phyloP scores from a whole-genome alignment of 768 basidiomycete species.

The Boletus pseudopeckii region DNA sequence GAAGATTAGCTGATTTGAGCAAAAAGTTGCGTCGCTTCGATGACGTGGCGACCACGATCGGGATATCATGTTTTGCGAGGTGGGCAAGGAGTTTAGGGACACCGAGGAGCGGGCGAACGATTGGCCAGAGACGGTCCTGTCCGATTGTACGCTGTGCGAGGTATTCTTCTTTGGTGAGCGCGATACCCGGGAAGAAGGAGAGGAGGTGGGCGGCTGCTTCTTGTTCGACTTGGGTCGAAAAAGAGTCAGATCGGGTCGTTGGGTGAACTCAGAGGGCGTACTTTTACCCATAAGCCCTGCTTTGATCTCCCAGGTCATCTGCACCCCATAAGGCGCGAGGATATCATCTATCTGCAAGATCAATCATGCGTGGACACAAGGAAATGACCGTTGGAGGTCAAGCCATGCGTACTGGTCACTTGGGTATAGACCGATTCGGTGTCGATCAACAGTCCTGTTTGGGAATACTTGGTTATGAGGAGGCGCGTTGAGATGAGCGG shows the following conservation, averaged over 20 bases:
- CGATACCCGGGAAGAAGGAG: slow-evolving; percentile 72
- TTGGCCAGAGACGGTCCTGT: slow-evolving; percentile 67
- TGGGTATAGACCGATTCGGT: slow-evolving; percentile 74
- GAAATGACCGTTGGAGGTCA: background rate
- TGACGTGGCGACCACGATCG: slow-evolving; percentile 81
- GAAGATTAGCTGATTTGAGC: slow-evolving; percentile 64
- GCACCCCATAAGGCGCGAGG: slow-evolving; percentile 64
- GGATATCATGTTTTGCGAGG: slow-evolving; percentile 61
- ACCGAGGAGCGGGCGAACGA: slow-evolving; percentile 72
- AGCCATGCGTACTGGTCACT: slow-evolving; percentile 61
- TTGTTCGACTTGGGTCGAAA: slow-evolving; percentile 49
- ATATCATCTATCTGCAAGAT: slow-evolving; percentile 75
- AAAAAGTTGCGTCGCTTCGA: slow-evolving; percentile 62
- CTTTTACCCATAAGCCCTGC: slow-evolving; percentile 88
- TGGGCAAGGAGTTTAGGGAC: slow-evolving; percentile 65
- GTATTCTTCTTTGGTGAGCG: slow-evolving; percentile 61
- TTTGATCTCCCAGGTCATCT: slow-evolving; percentile 88
- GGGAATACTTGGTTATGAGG: slow-evolving; percentile 1
- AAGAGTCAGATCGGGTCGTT: background rate
- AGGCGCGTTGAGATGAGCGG: background rate
- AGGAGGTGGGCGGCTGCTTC: slow-evolving; percentile 65
- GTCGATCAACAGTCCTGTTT: slow-evolving; percentile 67
- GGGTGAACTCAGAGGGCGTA: slow-evolving; percentile 28
- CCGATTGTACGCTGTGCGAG: slow-evolving; percentile 49
- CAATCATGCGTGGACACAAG: background rate